Percentiles rank a stretch among this genome's conserved stretches.
These are phyloP conservation scores for Trichoderma afroharzianum DNA, from an alignment of 2,329 filamentous ascomycete species.

Conservation along the genomic window DNA sequence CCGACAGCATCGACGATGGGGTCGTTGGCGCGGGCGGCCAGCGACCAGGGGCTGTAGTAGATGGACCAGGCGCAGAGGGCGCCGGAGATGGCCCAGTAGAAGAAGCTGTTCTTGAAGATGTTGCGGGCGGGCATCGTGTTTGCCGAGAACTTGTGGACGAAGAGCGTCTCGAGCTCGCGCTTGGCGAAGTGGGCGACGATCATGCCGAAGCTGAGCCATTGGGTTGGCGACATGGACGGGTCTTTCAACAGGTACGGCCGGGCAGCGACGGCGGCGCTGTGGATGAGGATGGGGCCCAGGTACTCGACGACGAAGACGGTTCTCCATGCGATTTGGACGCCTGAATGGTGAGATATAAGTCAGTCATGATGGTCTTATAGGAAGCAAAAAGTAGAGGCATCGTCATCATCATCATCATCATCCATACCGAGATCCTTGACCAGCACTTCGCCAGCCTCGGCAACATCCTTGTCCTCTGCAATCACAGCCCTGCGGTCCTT, in stretches of 20 bases:
- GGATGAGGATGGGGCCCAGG: conserved; percentile 83
- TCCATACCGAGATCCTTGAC: conserved; percentile 87
- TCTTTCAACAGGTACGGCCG: conserved; percentile 60
- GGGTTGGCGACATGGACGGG: conserved; percentile 56
- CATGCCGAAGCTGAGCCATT: conserved; percentile 70
- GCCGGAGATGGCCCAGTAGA: conserved; percentile 89
- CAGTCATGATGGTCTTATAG: background rate
- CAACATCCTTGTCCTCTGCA: conserved; percentile 45
- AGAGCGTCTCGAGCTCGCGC: conserved; percentile 91
- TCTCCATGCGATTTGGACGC: conserved; percentile 84
- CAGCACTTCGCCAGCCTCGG: conserved; percentile 58
- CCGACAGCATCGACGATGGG: conserved; percentile 61
- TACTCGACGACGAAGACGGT: conserved; percentile 97
- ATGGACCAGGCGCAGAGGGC: conserved; percentile 78
- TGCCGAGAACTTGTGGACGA: conserved; percentile 90
- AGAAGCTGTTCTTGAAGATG: conserved; percentile 90
- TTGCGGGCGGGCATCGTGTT: conserved; percentile 89
- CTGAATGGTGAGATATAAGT: conserved; percentile 41
- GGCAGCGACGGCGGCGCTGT: conserved; percentile 67
- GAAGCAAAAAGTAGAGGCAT: background rate
- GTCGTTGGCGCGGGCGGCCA: conserved; percentile 54
- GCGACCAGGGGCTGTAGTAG: conserved; percentile 67
- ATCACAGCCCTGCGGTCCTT: conserved; percentile 58
- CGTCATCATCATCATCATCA: background rate
- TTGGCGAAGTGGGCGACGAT: conserved; percentile 85